phyloP scores from a whole-genome alignment of 2,329 filamentous ascomycete genomes.

The Emmonsiellopsis sp. region DNA sequence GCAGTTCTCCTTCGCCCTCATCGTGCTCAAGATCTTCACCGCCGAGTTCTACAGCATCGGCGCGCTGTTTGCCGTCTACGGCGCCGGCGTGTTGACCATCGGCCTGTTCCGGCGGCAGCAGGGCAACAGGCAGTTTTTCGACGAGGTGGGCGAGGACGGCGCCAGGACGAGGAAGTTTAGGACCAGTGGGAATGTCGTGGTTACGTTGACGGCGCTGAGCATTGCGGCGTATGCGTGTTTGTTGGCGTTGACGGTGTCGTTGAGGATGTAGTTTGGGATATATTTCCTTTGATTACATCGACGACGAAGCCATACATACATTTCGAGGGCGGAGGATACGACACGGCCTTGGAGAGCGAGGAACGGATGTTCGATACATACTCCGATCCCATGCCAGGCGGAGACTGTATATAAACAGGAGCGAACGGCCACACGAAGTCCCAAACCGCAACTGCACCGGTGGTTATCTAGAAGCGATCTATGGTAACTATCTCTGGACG shows the following conservation, averaged over 20 bases:
- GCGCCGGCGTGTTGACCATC: conserved; percentile 71
- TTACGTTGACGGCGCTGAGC: conserved; percentile 52
- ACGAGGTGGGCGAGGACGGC: conserved; percentile 47
- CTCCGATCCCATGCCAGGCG: no score
- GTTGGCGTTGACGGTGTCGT: conserved; percentile 48
- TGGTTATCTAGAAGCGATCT: no score
- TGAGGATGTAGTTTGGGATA: conserved; percentile 5
- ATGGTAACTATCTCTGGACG: no score
- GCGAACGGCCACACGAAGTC: no score
- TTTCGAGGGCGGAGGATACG: no score
- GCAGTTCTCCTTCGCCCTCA: conserved; percentile 89
- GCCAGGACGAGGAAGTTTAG: conserved; percentile 52
- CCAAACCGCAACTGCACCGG: no score
- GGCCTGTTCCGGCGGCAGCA: conserved; percentile 80
- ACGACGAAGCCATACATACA: no score
- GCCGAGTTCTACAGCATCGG: conserved; percentile 94
- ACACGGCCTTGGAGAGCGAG: no score
- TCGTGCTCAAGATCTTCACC: conserved; percentile 95
- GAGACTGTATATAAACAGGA: no score
- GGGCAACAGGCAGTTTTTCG: conserved; percentile 89
- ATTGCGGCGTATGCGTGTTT: conserved; percentile 53
- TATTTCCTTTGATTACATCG: not conserved
- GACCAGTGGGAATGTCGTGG: conserved; percentile 57
- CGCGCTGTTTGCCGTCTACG: conserved; percentile 90
- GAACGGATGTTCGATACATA: no score